Conservation (phyloP, 129 eudicot species). For the Escallonia rubra region DNA sequence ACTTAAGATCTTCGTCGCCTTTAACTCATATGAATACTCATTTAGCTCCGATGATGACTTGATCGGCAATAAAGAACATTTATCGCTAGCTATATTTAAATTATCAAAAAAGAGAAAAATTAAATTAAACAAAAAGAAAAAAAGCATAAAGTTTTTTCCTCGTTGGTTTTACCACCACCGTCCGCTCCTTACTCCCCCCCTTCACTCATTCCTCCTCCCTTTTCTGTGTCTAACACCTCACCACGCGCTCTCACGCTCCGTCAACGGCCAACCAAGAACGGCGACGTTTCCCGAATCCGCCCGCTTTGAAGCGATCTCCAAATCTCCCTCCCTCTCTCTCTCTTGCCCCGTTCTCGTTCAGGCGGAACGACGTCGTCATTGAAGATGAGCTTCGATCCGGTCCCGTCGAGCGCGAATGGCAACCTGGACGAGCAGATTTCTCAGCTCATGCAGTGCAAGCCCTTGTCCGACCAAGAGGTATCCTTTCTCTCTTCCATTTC, state of each 20-base stretch:
- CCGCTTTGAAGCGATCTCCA: background rate
- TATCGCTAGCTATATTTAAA: too few relatives aligned
- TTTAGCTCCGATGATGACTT: too few relatives aligned
- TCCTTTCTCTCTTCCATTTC: slow-evolving; percentile 2
- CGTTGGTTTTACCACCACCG: slow-evolving; percentile 29
- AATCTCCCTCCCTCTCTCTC: slow-evolving; percentile 20
- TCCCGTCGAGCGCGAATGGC: slow-evolving; percentile 50
- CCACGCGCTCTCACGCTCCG: too few relatives aligned
- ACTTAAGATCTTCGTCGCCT: too few relatives aligned
- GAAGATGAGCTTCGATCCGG: slow-evolving; percentile 70
- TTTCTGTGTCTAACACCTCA: background rate
- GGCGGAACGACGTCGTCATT: background rate
- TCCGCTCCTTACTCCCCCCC: slow-evolving; percentile 20
- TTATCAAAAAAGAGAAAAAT: too few relatives aligned
- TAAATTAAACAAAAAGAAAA: background rate
- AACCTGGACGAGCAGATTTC: slow-evolving; percentile 80
- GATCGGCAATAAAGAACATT: too few relatives aligned
- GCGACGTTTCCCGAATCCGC: background rate
- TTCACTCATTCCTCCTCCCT: slow-evolving; percentile 18
- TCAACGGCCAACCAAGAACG: background rate
- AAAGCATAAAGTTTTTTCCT: slow-evolving; percentile 21
- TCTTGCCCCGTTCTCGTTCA: background rate
- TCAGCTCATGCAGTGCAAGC: slow-evolving; percentile 99
- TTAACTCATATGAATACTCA: too few relatives aligned
- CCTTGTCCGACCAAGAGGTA: slow-evolving; percentile 95